These are phyloP conservation scores for Helichrysum umbraculigerum DNA, from an alignment of 129 eudicot genomes.

Conservation along the genomic window DNA sequence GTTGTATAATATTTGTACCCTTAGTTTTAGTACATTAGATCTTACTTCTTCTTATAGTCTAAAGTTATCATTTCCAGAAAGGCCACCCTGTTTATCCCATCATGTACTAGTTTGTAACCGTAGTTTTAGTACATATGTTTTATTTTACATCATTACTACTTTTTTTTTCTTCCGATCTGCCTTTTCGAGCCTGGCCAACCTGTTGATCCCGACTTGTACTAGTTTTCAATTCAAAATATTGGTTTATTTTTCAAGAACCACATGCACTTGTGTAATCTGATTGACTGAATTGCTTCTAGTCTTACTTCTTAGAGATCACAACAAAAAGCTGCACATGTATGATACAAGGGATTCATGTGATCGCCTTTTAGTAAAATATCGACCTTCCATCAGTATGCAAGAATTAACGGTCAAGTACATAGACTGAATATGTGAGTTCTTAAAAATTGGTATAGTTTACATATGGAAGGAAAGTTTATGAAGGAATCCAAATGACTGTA, in stretches of 20 bases:
- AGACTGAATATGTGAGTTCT: neutral
- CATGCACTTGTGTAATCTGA: conserved; percentile 44
- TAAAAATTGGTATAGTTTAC: neutral
- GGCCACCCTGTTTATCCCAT: neutral
- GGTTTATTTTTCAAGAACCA: conserved; percentile 58
- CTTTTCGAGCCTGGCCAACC: conserved; percentile 4
- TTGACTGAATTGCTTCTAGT: neutral
- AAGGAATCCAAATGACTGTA: conserved; percentile 14
- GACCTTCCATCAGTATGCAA: neutral
- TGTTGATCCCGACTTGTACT: conserved; percentile 45
- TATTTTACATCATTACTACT: neutral
- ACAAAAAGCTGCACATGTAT: conserved; percentile 19
- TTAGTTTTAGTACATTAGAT: neutral
- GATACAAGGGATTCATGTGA: conserved; percentile 15
- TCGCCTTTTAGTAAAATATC: neutral
- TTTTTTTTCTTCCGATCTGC: conserved; percentile 8
- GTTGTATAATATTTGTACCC: neutral
- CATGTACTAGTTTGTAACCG: conserved; percentile 14
- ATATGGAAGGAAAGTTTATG: conserved; percentile 15
- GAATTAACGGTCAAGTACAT: neutral
- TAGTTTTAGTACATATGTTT: neutral
- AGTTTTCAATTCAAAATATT: conserved; percentile 64
- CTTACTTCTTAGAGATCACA: neutral
- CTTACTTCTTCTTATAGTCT: neutral
- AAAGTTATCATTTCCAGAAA: neutral